phyloP scores from a whole-genome alignment of 176 grass and related monocot species.

The Eragrostis curvula region DNA sequence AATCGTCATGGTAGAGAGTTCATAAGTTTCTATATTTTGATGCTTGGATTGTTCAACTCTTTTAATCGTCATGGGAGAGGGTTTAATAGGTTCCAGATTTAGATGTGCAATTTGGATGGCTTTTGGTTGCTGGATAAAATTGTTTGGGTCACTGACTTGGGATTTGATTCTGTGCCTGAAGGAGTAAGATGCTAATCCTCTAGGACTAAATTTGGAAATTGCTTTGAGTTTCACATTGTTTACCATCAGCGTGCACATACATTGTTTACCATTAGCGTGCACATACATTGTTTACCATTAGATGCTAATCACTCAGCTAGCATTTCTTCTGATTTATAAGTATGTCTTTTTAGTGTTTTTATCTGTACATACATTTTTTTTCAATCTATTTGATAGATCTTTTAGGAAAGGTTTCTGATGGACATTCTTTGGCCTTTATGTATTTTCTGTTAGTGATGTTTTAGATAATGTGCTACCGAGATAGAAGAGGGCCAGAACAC shows the following conservation, averaged over 20 bases:
- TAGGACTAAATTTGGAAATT: no score
- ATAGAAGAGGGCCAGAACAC: neutral
- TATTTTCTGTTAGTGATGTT: slow-evolving; percentile 8
- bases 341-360: slow-evolving; percentile 5
- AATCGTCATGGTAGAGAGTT: no score
- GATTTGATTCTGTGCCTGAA: neutral
- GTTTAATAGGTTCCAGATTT: slow-evolving; percentile 29
- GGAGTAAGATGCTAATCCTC: neutral
- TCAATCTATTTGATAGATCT: slow-evolving; percentile 12
- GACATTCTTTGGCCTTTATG: neutral
- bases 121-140: slow-evolving; percentile 1
- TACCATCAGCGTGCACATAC: no score
- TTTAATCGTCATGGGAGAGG: neutral
- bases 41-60: slow-evolving; percentile 26
- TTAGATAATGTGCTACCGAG: neutral
- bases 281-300: no score
- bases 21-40: neutral
- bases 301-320: no score
- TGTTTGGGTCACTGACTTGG: neutral
- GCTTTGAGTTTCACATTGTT: no score
- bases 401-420: slow-evolving; percentile 21
- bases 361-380: slow-evolving; percentile 1
- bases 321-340: slow-evolving; percentile 8
- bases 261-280: no score
- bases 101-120: slow-evolving; percentile 6